phyloP scores from a whole-genome alignment of 371 early-diverging fungal species.

The Actinomortierella wolfii region DNA sequence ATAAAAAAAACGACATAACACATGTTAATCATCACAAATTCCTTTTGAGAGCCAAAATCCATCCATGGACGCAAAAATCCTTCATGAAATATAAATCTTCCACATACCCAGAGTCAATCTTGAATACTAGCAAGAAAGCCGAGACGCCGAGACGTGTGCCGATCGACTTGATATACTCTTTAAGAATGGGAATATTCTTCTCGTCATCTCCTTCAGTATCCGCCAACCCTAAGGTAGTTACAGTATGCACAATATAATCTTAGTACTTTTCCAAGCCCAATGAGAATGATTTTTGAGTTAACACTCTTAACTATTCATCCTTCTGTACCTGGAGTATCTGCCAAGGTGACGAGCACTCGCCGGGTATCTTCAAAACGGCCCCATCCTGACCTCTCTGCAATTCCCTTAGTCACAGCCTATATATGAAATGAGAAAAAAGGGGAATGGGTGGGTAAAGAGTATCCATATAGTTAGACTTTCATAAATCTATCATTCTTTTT shows the following conservation, averaged over 20 bases:
- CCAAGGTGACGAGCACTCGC: conserved; percentile 51
- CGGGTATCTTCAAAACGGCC: conserved; percentile 50
- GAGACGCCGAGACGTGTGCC: conserved; percentile 54
- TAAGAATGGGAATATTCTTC: conserved; percentile 48
- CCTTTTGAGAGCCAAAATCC: too few relatives aligned
- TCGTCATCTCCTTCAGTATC: conserved; percentile 54
- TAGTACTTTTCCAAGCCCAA: neutral
- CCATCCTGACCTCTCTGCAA: conserved; percentile 55
- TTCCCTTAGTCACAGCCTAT: conserved; percentile 54
- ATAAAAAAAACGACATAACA: conserved; percentile 1
- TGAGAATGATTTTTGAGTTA: too few relatives aligned
- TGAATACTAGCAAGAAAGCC: conserved; percentile 55
- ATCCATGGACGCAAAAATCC: too few relatives aligned
- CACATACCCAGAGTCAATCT: conserved; percentile 49
- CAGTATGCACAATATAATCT: neutral
- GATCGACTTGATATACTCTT: conserved; percentile 52
- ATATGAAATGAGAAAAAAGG: neutral
- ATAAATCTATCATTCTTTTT: neutral
- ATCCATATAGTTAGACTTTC: neutral
- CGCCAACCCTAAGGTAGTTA: conserved; percentile 44
- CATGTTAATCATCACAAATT: neutral
- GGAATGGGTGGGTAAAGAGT: neutral
- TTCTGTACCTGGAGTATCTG: conserved; percentile 52
- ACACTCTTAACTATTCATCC: neutral
- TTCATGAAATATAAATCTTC: neutral